Base-by-base conservation (phyloP, 768 basidiomycete species). In the Termitomyces sp. region DNA sequence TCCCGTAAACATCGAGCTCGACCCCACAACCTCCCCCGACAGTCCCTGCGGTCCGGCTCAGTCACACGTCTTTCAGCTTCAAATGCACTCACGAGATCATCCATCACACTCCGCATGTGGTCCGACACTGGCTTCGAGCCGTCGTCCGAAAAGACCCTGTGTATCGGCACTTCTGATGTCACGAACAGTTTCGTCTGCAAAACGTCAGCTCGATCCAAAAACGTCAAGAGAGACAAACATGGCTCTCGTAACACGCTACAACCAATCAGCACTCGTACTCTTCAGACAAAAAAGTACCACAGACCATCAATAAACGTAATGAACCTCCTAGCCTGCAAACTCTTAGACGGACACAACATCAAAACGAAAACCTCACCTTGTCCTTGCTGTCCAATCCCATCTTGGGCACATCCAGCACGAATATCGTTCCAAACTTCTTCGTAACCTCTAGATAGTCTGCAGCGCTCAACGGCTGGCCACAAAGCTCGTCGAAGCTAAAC, bases 381-480 rank as follows among this genome's bases (percentile, higher is more conserved):
- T 99, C 97, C 76, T 97, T 96, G 71, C 86, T 82, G 57, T 85
- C 81, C 65, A 98, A 71, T 1, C 86, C 91, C 88, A 99, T 88
- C 79, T 92, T 91, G 50, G 91, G 92, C 36, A 98, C 86, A 68
- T 93, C 88, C 47, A 87, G 77, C 38, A 99, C 77, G 70, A 99
- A 98, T 15, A 99, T 79, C 14, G 94, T 96, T 34, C 83, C 82
- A 71, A 97, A 99, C 36, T 80, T 86, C 68, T 86, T 86, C 4
- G 96, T 96, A 59, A 99, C 84, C 76, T 98, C 94, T 43, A 99
- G 72, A 73, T 98, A 99, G 73, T 99, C 97, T 1, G 94, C 94
- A 29, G 97, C 96, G 68, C 92, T 92, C 68, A 97, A 76, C 1
- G 96, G 92, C 67, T 85, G 84, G 0, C 91, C 92, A 69, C 97